Evolutionary conservation across 371 early-diverging fungal species (phyloP), one percentile per base, ranked within the genome.

Genomic region (Syncephalastrum sp.): DNA sequence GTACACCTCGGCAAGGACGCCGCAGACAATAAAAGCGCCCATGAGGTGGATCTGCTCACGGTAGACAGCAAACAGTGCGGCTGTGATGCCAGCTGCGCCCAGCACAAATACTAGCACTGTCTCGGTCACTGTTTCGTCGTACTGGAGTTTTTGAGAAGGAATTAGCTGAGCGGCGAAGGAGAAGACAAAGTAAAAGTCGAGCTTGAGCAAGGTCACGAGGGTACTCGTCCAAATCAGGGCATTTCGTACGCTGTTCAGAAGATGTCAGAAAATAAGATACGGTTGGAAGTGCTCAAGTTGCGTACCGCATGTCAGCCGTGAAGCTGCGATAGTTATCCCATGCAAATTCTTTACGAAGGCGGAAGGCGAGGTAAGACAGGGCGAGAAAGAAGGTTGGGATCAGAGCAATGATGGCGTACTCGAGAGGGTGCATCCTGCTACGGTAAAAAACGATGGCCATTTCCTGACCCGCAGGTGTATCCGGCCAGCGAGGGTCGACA

Each of bases 241-340:
- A 41, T 66, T 70, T 10, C 73, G 69, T n/a, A 76, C 59, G 23
- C 73, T 76, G 47, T 27, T 29, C 41, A 45, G 16, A 60, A 12
- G 44, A 50, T 42, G 14, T 17, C 15, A 33, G 38, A 33, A 29
- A 29, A 7, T 6, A 29, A 7, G 8, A 33, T 2, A 12, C 42
- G n/a, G 25, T 54, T 54, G 19, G n/a, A n/a, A n/a, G n/a, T n/a
- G n/a, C n/a, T n/a, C 2, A 21, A 21, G 21, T 21, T 10, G 5
- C 24, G 57, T 74, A 77, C 78, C 68, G 64, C 49, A 76, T 64
- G 57, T 79, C 80, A 24, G 80, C 80, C 24, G 80, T 76, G 45
- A 79, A 79, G 47, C 64, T 70, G 42, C 77, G 63, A 51, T 79
- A 79, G 41, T 79, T 79, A 50, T 79, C 80, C 79, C 80, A 79